phyloP scores from a whole-genome alignment of 2,329 filamentous ascomycete species.

The Allantophomopsis cytisporea region DNA sequence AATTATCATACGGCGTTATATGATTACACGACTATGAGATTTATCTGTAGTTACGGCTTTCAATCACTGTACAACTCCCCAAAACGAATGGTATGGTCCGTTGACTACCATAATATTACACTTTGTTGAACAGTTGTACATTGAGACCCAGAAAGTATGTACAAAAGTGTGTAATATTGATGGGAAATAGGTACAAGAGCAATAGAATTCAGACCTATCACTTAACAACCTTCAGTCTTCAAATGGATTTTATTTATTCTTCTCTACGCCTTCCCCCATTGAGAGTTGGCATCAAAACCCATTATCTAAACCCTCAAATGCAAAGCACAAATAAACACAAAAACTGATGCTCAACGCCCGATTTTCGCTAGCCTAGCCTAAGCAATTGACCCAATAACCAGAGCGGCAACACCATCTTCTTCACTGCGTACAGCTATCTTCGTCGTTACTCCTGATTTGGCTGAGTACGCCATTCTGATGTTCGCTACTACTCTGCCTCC shows the following conservation, averaged over 20 bases:
- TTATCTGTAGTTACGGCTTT: no score
- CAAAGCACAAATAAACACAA: neutral
- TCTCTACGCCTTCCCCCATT: neutral
- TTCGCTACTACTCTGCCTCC: conserved; percentile 80
- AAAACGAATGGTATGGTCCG: no score
- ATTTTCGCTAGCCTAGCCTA: conserved; percentile 3
- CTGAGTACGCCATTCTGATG: conserved; percentile 86
- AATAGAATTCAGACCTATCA: no score
- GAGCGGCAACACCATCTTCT: conserved; percentile 76
- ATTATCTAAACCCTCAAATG: neutral
- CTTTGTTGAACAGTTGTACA: no score
- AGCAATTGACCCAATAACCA: conserved; percentile 75
- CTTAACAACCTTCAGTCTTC: no score
- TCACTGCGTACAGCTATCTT: conserved; percentile 90
- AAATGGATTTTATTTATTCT: neutral
- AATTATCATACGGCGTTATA: no score
- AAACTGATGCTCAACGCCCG: neutral
- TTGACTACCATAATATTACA: no score
- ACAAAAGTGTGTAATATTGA: no score
- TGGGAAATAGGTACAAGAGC: no score
- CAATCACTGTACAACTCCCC: no score
- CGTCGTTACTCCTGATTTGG: conserved; percentile 86
- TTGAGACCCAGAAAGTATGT: no score
- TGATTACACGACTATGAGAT: no score
- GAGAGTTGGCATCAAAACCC: neutral